Evolutionary conservation across 257 asterid genomes (phyloP).

Genomic region (Scutellaria minor): DNA sequence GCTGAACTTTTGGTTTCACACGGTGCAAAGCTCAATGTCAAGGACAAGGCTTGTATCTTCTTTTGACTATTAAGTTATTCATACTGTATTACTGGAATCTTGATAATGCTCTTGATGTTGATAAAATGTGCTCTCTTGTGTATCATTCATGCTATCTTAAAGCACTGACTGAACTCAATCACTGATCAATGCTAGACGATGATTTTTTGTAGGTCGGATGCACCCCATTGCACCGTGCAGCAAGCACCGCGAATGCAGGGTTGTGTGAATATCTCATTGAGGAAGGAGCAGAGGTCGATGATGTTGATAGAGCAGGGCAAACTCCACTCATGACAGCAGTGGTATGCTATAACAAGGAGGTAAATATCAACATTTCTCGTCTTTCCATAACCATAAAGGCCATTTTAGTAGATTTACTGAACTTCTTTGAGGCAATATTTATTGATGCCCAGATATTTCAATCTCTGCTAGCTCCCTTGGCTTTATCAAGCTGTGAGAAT

Average conservation of each 20-base stretch:
- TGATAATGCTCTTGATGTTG: background rate
- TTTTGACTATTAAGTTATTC: slow-evolving; percentile 26
- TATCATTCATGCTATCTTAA: slow-evolving; percentile 9
- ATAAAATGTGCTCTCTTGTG: background rate
- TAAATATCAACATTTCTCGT: slow-evolving; percentile 32
- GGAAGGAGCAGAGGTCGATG: slow-evolving; percentile 98
- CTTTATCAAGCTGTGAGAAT: background rate
- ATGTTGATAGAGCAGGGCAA: slow-evolving; percentile 79
- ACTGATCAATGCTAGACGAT: slow-evolving; percentile 13
- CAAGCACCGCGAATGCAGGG: slow-evolving; percentile 77
- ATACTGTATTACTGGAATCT: slow-evolving; percentile 3
- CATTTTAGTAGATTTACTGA: no score
- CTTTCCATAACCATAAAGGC: slow-evolving; percentile 5
- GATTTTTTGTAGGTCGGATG: slow-evolving; percentile 71
- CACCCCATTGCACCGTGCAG: slow-evolving; percentile 98
- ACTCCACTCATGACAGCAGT: slow-evolving; percentile 96
- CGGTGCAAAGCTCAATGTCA: slow-evolving; percentile 79
- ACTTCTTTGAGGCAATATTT: background rate
- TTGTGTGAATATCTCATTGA: slow-evolving; percentile 81
- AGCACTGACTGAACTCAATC: background rate
- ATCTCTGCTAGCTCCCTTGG: background rate
- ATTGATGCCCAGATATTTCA: slow-evolving; percentile 1
- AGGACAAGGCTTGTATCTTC: slow-evolving; percentile 77
- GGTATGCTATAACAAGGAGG: slow-evolving; percentile 74
- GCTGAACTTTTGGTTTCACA: slow-evolving; percentile 79